Base-by-base conservation (phyloP, 73 alveolate genomes). In the Urostyla sp. region DNA sequence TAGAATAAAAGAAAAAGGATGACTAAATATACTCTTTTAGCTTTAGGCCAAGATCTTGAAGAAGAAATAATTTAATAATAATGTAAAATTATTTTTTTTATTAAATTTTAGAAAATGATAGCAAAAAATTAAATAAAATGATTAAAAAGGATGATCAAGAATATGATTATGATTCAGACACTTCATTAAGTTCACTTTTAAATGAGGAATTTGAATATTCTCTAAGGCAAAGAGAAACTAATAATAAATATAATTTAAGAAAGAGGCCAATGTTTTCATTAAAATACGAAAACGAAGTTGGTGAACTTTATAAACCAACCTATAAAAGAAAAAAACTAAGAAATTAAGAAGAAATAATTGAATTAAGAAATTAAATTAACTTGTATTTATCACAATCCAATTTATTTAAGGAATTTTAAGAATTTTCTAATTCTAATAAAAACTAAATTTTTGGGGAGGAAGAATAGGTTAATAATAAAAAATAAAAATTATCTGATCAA, bases 201-300 rank as follows among this genome's bases (percentile, higher is more conserved):
- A 63, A 63, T 40, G 79, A 63, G 21, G 79, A 63, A 3, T 28
- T 13, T 40, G 79, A 63, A 23, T 63, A 38, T 38, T 2, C 59
- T 7, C 31, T 60, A 13, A 63, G 27, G 23, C 18, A 43, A 1
- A 63, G 79, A 38, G 79, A 63, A 40, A 37, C 53, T 2, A 63
- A 63, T 48, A 63, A 57, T 23, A 63, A 63, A 28, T 63, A 63
- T 46, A 63, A 63, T 48, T 63, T 63, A 43, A 63, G 79, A 63
- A 21, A 63, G 35, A 7, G 79, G 18, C 50, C 79, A 18, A 36
- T 63, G 58, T 63, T 63, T 31, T 27, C 55, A 24, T 27, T 63
- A 60, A 18, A 60, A 18, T 63, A 43, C 44, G 79, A n/a, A n/a
- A n/a, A 63, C 18, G 79, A 40, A 20, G 2, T 21, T n/a, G 79